A percentile compares a stretch with the other conserved stretches of the same genome.
These are phyloP conservation scores for Strobilomyces dryophilus DNA, from an alignment of 768 basidiomycete genomes.

Conservation along the genomic window DNA sequence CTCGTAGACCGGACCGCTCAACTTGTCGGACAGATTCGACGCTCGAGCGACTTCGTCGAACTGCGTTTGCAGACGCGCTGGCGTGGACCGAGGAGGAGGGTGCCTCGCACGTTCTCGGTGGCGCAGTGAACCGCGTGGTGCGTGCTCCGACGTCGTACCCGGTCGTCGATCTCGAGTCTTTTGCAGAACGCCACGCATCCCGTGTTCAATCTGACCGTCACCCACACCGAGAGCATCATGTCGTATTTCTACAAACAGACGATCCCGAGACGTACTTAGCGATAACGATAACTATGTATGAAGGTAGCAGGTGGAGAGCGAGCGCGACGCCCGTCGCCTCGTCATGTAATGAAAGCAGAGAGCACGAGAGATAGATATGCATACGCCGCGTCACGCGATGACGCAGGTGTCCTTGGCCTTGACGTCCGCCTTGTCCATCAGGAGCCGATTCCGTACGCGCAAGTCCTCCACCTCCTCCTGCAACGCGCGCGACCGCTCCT, in stretches of 20 bases:
- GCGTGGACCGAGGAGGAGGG: slow-evolving; percentile 69
- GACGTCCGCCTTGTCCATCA: slow-evolving; percentile 34
- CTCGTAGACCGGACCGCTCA: slow-evolving; percentile 3
- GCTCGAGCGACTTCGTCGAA: slow-evolving; percentile 32
- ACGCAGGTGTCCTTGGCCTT: slow-evolving; percentile 28
- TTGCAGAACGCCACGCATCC: slow-evolving; percentile 78
- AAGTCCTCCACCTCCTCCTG: slow-evolving; percentile 48
- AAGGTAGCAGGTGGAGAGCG: too few species aligned
- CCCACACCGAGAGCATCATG: slow-evolving; percentile 65
- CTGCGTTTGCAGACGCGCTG: slow-evolving; percentile 51
- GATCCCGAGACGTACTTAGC: slow-evolving; percentile 33
- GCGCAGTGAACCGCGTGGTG: slow-evolving; percentile 59
- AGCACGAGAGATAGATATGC: too few species aligned
- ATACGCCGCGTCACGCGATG: slow-evolving; percentile 16
- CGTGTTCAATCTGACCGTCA: slow-evolving; percentile 68
- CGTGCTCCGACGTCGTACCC: slow-evolving; percentile 16
- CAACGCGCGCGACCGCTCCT: slow-evolving; percentile 34
- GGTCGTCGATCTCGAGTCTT: neutral
- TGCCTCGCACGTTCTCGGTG: slow-evolving; percentile 53
- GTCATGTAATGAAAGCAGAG: neutral
- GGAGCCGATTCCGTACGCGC: slow-evolving; percentile 39
- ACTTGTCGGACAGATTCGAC: slow-evolving; percentile 19
- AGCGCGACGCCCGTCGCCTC: neutral
- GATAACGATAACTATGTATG: neutral
- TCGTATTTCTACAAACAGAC: slow-evolving; percentile 67